These are phyloP conservation scores for Angomonas ambiguus DNA, from an alignment of 208 protist species.

Conservation along the genomic window DNA sequence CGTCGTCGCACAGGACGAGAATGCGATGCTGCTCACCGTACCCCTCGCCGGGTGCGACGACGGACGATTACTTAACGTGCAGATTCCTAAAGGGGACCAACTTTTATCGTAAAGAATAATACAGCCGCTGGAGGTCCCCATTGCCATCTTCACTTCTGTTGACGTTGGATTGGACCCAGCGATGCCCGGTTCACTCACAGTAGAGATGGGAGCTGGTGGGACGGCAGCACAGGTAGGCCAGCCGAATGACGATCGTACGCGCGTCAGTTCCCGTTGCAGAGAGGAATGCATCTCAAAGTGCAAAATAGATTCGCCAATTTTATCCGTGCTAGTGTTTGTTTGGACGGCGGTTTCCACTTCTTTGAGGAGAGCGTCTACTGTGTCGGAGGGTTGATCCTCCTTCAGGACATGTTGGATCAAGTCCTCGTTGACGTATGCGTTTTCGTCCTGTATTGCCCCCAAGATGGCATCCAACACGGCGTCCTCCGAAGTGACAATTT, in stretches of 20 bases:
- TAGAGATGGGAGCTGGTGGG: background rate
- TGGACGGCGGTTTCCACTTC: conserved; percentile 36
- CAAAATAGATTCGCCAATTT: conserved; percentile 31
- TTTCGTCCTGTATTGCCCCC: conserved; percentile 40
- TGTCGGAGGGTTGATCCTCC: conserved; percentile 8
- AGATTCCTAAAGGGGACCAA: conserved; percentile 17
- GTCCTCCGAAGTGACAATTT: conserved; percentile 37
- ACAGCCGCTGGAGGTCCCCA: conserved; percentile 62
- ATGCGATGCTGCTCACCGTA: conserved; percentile 28
- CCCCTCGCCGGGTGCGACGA: conserved; percentile 6
- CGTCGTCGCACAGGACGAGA: conserved; percentile 16
- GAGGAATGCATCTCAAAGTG: conserved; percentile 60
- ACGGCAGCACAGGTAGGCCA: conserved; percentile 44
- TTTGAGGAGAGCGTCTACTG: conserved; percentile 42
- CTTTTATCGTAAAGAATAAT: conserved; percentile 47
- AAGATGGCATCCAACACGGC: conserved; percentile 60
- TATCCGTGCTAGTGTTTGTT: conserved; percentile 12
- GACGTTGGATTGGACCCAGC: too few relatives aligned
- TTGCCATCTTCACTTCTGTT: conserved; percentile 24
- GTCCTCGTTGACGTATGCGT: conserved; percentile 70
- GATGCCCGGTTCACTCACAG: too few relatives aligned
- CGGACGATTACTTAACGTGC: conserved; percentile 7
- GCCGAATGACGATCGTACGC: conserved; percentile 27
- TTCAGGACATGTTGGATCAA: conserved; percentile 13
- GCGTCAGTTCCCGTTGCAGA: conserved; percentile 29